Percentiles rank a stretch among this genome's conserved stretches.
phyloP scores from a whole-genome alignment of 73 alveolate genomes.

The Effrenium voratum region DNA sequence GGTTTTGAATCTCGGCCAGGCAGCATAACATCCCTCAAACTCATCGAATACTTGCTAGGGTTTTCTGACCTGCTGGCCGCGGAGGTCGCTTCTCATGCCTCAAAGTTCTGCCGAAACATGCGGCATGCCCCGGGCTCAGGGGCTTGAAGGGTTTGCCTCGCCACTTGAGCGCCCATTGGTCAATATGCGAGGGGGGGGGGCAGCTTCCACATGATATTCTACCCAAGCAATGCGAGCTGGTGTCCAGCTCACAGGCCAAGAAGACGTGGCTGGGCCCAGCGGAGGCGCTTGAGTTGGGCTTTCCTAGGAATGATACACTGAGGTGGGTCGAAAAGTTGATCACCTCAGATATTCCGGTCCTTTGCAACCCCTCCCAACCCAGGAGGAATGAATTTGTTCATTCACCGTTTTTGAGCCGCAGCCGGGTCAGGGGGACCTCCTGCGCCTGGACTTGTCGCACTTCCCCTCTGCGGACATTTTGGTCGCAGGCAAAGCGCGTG shows the following conservation, averaged over 20 bases:
- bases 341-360: no score
- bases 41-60: neutral
- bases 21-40: neutral
- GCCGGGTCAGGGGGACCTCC: constrained; percentile 69
- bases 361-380: no score
- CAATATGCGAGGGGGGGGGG: no score
- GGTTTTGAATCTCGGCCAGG: neutral
- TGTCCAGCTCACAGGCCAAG: neutral
- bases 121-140: neutral
- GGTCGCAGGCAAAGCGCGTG: constrained; percentile 74
- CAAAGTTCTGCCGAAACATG: constrained; percentile 46
- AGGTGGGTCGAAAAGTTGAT: no score
- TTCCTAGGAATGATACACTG: no score
- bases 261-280: constrained; percentile 11
- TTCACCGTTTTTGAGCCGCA: no score
- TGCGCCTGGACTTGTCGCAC: constrained; percentile 35
- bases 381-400: no score
- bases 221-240: no score
- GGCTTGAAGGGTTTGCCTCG: no score
- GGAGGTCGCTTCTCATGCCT: constrained; percentile 2
- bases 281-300: neutral
- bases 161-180: no score
- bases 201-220: no score
- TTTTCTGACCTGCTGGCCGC: neutral
- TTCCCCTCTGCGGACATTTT: constrained; percentile 61